Evolutionary conservation across 768 basidiomycete genomes (phyloP).

Genomic region (Lactarius evosmus): DNA sequence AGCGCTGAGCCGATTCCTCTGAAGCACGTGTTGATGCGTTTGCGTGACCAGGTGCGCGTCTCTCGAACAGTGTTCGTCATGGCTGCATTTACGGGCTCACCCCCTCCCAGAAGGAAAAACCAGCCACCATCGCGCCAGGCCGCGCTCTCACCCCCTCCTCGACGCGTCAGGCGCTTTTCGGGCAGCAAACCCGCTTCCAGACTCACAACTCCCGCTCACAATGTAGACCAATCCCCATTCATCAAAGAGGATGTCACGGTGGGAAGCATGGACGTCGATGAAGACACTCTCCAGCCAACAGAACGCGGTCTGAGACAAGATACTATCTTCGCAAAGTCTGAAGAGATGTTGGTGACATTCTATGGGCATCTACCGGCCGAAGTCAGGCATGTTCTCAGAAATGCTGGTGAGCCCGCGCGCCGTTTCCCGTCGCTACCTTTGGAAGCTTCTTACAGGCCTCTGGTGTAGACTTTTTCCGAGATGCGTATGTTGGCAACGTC

Average conservation of each 20-base stretch:
- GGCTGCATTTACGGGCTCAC: slow-evolving; percentile 26
- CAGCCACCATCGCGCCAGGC: slow-evolving; percentile 21
- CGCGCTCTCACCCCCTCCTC: slow-evolving; percentile 32
- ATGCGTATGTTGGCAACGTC: slow-evolving; percentile 66
- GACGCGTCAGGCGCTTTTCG: slow-evolving; percentile 33
- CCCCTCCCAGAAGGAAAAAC: slow-evolving; percentile 28
- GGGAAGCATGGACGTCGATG: slow-evolving; percentile 63
- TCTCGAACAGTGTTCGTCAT: slow-evolving; percentile 6
- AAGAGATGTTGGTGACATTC: slow-evolving; percentile 63
- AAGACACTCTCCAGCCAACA: slow-evolving; percentile 40
- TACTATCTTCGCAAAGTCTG: slow-evolving; percentile 64
- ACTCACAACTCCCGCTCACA: slow-evolving; percentile 43
- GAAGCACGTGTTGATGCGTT: slow-evolving; percentile 4
- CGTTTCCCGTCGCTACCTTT: neutral
- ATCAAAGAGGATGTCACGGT: slow-evolving; percentile 44
- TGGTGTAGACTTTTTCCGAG: slow-evolving; percentile 60
- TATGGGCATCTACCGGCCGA: slow-evolving; percentile 71
- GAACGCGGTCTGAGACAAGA: slow-evolving; percentile 40
- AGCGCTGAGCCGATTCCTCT: slow-evolving; percentile 3
- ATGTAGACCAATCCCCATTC: slow-evolving; percentile 35
- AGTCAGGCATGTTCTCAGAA: slow-evolving; percentile 66
- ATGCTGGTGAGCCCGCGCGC: slow-evolving; percentile 50
- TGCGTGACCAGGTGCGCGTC: neutral
- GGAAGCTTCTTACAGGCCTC: neutral
- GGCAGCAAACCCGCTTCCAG: slow-evolving; percentile 40